These are phyloP conservation scores for Irpex lacteus DNA, from an alignment of 1,284 basidiomycete genomes.

Conservation along the genomic window DNA sequence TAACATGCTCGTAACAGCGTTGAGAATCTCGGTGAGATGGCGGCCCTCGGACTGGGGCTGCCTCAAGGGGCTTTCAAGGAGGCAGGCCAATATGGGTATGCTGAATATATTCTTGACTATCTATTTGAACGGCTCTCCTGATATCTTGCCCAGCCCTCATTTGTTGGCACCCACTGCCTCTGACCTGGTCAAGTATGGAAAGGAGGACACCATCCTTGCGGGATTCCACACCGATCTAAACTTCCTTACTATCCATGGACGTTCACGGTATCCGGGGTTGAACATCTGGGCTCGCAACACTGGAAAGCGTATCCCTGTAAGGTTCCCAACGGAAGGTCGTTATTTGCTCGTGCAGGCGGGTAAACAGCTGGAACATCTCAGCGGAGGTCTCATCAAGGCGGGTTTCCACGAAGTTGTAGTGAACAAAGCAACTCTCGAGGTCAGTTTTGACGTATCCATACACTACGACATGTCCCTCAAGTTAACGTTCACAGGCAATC, in stretches of 20 bases:
- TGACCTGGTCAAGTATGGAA: conserved; percentile 75
- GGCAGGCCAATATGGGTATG: conserved; percentile 80
- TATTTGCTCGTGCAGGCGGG: conserved; percentile 85
- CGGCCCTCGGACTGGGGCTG: conserved; percentile 76
- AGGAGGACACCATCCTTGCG: conserved; percentile 79
- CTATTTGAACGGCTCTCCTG: neutral
- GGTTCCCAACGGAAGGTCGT: conserved; percentile 70
- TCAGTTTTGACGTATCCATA: too few species aligned
- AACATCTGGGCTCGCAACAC: conserved; percentile 92
- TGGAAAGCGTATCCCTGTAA: conserved; percentile 82
- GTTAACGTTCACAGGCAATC: conserved; percentile 69
- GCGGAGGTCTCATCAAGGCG: conserved; percentile 86
- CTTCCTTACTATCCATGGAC: conserved; percentile 87
- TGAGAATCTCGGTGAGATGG: conserved; percentile 79
- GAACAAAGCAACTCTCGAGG: conserved; percentile 73
- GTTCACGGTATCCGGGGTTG: conserved; percentile 80
- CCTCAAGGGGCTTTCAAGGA: conserved; percentile 64
- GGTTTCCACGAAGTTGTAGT: conserved; percentile 92
- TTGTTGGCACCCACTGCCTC: conserved; percentile 90
- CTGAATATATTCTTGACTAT: conserved; percentile 7
- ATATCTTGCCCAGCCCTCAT: conserved; percentile 59
- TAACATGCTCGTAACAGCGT: conserved; percentile 48
- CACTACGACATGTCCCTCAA: too few species aligned
- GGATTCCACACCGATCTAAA: conserved; percentile 89
- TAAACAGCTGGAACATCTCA: conserved; percentile 89